phyloP scores from a whole-genome alignment of 1,284 basidiomycete species.

The Vanrija pseudolonga region DNA sequence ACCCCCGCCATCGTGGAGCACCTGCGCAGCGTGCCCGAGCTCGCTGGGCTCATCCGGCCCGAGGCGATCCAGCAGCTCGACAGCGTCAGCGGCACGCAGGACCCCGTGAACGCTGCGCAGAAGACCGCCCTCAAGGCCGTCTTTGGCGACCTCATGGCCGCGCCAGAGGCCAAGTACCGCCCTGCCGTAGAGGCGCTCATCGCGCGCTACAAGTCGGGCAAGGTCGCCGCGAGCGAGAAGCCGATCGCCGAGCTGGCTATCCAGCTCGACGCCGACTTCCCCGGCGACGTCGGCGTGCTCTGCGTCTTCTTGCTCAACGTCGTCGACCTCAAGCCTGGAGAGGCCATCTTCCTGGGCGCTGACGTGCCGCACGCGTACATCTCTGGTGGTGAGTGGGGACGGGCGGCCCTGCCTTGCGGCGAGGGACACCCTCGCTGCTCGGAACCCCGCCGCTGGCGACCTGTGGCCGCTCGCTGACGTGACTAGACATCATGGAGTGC shows the following conservation, averaged over 20 bases:
- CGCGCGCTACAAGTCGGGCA: constrained; percentile 58
- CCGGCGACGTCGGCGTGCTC: constrained; percentile 88
- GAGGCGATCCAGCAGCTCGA: constrained; percentile 48
- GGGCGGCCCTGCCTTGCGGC: no score
- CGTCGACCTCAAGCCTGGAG: constrained; percentile 70
- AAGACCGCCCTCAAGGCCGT: constrained; percentile 66
- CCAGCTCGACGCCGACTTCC: constrained; percentile 75
- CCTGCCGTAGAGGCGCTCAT: constrained; percentile 61
- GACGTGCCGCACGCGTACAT: constrained; percentile 98
- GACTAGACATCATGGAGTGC: constrained; percentile 87
- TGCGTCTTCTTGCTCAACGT: constrained; percentile 91
- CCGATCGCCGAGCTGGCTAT: constrained; percentile 66
- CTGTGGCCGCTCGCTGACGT: background rate
- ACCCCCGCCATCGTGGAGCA: constrained; percentile 63
- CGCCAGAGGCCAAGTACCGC: constrained; percentile 57
- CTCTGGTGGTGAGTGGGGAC: constrained; percentile 63
- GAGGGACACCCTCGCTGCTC: no score
- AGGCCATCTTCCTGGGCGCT: constrained; percentile 91
- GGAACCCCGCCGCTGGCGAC: background rate
- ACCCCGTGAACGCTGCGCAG: constrained; percentile 49
- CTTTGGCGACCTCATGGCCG: constrained; percentile 80
- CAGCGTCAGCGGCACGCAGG: constrained; percentile 48
- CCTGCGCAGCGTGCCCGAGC: constrained; percentile 71
- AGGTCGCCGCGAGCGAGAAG: constrained; percentile 43
- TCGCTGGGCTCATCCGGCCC: constrained; percentile 65